Percentiles rank a stretch among this genome's conserved stretches.
These are phyloP conservation scores for Macroventuria anomochaeta DNA, from an alignment of 2,329 filamentous ascomycete species.

Conservation along the genomic window DNA sequence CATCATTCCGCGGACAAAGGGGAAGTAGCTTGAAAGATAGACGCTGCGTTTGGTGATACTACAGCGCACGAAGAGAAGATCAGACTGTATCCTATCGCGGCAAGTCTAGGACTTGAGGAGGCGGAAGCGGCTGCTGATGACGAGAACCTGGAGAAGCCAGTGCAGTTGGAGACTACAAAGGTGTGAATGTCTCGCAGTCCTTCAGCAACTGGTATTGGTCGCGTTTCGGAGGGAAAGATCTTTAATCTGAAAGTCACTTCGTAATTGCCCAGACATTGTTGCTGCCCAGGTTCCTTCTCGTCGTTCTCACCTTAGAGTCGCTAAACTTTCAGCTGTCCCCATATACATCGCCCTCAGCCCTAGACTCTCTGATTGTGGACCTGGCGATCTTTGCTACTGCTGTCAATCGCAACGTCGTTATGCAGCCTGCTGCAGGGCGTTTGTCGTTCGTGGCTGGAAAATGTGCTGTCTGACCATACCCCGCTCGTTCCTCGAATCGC, in stretches of 20 bases:
- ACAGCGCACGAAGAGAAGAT: constrained; percentile 62
- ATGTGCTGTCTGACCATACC: not conserved
- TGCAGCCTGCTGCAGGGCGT: constrained; percentile 10
- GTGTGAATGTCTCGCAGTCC: not conserved
- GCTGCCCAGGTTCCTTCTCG: no score
- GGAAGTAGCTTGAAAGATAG: constrained; percentile 79
- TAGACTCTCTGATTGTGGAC: not conserved
- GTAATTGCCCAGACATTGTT: no score
- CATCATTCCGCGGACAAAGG: constrained; percentile 75
- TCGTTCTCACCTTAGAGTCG: no score
- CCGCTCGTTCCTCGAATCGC: constrained; percentile 15
- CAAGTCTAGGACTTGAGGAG: constrained; percentile 26
- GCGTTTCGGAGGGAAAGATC: no score
- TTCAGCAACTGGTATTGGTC: no score
- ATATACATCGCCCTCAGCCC: no score
- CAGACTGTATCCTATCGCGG: constrained; percentile 28
- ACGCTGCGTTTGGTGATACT: constrained; percentile 84
- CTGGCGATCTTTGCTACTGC: constrained; percentile 14
- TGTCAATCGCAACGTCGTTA: not conserved
- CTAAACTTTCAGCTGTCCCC: no score
- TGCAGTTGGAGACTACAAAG: constrained; percentile 10
- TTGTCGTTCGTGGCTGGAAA: not conserved
- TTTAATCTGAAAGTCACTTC: no score
- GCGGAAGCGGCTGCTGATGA: constrained; percentile 21
- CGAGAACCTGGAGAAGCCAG: constrained; percentile 19